Conservation (phyloP, 2,329 filamentous ascomycete genomes). For the Pseudopithomyces maydicus region DNA sequence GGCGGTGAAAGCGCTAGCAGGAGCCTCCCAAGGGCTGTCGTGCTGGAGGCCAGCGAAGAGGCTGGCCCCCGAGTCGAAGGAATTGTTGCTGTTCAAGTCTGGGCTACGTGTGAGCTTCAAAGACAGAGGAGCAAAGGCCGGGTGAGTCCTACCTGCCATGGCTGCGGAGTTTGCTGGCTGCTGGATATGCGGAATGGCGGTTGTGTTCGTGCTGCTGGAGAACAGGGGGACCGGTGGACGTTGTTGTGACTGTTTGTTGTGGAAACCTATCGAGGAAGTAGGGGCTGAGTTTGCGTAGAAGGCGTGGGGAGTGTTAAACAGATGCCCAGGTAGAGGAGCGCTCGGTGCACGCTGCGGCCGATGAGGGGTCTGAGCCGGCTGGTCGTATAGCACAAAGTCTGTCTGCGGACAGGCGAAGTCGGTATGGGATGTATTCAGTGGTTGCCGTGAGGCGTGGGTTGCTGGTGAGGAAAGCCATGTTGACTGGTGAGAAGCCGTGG, state of each 20-base stretch:
- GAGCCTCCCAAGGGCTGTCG: constrained; percentile 33
- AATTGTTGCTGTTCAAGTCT: constrained; percentile 47
- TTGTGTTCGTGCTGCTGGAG: constrained; percentile 63
- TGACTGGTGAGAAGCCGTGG: constrained; percentile 76
- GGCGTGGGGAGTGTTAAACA: constrained; percentile 64
- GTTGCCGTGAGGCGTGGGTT: constrained; percentile 57
- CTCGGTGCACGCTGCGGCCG: constrained; percentile 56
- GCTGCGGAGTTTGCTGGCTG: constrained; percentile 33
- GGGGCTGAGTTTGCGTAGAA: constrained; percentile 73
- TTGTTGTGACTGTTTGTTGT: constrained; percentile 56
- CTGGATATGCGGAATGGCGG: constrained; percentile 54
- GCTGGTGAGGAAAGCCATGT: constrained; percentile 76
- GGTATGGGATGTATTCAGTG: constrained; percentile 50
- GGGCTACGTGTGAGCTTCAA: constrained; percentile 35
- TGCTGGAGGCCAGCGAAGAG: constrained; percentile 50
- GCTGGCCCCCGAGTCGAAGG: constrained; percentile 54
- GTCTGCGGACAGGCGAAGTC: constrained; percentile 58
- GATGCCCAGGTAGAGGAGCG: constrained; percentile 60
- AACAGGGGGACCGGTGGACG: constrained; percentile 77
- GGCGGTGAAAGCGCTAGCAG: constrained; percentile 47
- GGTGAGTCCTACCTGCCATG: constrained; percentile 46
- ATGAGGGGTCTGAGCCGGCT: constrained; percentile 49
- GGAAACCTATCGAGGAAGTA: constrained; percentile 63
- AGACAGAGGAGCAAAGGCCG: constrained; percentile 9
- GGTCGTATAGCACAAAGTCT: constrained; percentile 80